A percentile compares a stretch with the other conserved stretches of the same genome.
Evolutionary conservation across 306 rosid species (phyloP).

Genomic region (Quercus glauca): DNA sequence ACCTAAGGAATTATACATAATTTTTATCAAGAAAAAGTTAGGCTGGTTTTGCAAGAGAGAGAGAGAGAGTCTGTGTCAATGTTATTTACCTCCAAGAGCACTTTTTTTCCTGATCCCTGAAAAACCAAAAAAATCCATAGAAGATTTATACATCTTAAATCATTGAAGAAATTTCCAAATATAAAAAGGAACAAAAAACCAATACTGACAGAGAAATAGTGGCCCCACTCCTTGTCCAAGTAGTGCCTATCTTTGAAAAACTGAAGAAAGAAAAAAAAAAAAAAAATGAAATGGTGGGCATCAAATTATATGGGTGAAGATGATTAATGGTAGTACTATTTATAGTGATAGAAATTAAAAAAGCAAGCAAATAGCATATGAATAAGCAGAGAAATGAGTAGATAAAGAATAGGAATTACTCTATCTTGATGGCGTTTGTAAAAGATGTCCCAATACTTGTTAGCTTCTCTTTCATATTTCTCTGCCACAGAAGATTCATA

Average conservation of each 20-base stretch:
- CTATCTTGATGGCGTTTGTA: slow-evolving; percentile 82
- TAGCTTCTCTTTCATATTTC: slow-evolving; percentile 88
- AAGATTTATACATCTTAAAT: not conserved
- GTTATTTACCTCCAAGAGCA: slow-evolving; percentile 68
- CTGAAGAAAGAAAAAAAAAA: slow-evolving; percentile 32
- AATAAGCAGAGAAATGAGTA: not conserved
- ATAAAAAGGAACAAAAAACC: not conserved
- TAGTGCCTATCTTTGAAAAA: slow-evolving; percentile 90
- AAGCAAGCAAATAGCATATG: not conserved
- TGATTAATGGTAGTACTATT: not conserved
- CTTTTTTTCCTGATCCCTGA: slow-evolving; percentile 66
- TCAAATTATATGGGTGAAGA: not conserved
- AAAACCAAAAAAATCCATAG: slow-evolving; percentile 4
- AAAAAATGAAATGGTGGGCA: not conserved
- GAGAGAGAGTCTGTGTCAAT: no score
- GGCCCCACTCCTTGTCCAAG: slow-evolving; percentile 97
- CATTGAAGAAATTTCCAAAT: slow-evolving; percentile 4
- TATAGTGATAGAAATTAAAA: no score
- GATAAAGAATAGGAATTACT: slow-evolving; percentile 25
- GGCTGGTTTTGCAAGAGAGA: not conserved
- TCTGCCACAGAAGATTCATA: slow-evolving; percentile 34
- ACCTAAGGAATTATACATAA: no score
- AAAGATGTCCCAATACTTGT: slow-evolving; percentile 90
- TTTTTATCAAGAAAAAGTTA: not conserved
- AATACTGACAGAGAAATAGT: slow-evolving; percentile 70